Percentiles rank a stretch among this genome's conserved stretches.
phyloP scores from a whole-genome alignment of 208 protist species.

The Crithidia acanthocephali region DNA sequence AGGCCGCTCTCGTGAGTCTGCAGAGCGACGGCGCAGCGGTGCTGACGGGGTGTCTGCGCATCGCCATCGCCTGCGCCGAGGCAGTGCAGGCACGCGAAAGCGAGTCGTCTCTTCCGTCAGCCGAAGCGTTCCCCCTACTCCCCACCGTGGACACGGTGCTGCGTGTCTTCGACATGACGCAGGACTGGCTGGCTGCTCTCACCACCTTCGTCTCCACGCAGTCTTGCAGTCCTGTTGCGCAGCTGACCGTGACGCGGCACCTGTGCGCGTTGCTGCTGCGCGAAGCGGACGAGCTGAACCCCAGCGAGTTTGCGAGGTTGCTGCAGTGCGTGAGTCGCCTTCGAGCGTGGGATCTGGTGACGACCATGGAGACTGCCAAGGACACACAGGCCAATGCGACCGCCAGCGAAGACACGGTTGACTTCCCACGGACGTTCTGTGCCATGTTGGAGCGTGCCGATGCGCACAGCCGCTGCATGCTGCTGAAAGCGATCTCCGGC shows the following conservation, averaged over 20 bases:
- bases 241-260: conserved; percentile 19
- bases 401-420: neutral
- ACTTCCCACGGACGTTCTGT: conserved; percentile 39
- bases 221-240: neutral
- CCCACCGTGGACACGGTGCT: conserved; percentile 19
- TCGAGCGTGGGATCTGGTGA: conserved; percentile 29
- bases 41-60: conserved; percentile 15
- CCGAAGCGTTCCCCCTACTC: conserved; percentile 6
- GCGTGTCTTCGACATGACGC: conserved; percentile 11
- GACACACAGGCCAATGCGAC: neutral
- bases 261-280: conserved; percentile 36
- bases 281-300: conserved; percentile 37
- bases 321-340: conserved; percentile 66
- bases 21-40: conserved; percentile 14
- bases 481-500: conserved; percentile 67
- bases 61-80: conserved; percentile 11
- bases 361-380: neutral
- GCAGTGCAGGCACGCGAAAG: neutral
- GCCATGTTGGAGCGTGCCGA: conserved; percentile 50
- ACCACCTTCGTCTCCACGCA: conserved; percentile 2
- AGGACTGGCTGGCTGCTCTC: conserved; percentile 25
- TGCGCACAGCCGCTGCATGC: conserved; percentile 81
- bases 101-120: neutral
- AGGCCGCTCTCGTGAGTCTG: neutral
- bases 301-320: conserved; percentile 72